Evolutionary conservation across 2,329 filamentous ascomycete genomes (phyloP), one percentile per base, ranked within the genome.

Genomic region (Colletotrichum liriopes): DNA sequence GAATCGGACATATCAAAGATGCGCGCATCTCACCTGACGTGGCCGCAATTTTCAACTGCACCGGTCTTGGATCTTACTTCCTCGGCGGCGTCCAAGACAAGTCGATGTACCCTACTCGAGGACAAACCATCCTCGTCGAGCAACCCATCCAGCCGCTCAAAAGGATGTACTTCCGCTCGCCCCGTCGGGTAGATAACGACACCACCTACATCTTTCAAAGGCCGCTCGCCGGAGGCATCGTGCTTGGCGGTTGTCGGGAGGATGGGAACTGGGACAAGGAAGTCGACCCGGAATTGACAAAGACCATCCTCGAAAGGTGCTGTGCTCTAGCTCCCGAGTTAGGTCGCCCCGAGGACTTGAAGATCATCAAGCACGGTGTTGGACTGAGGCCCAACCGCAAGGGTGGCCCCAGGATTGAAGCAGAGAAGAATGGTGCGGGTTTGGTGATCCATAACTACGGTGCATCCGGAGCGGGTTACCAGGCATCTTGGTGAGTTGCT

Each of bases 31-130:
- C 84, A 58, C 92, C 91, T 3, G 90, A 93, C 76, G 81, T 97
- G 18, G 32, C 20, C 0, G 64, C 59, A 2, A 84, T 98, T 1
- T 84, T 98, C 76, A 98, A 98, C 80, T 94, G 94, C 76, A 96
- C 95, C 0, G 96, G 95, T 0, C 85, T 98, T 9, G 88, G 92
- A 9, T 91, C 95, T 0, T 88, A 88, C 54, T 91, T 88, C 67
- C 89, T 98, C 1, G 94, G 94, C 11, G 96, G 96, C 47, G 95
- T 98, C 0, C 86, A 89, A 81, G 96, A 98, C 78, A 81, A 84
- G 71, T 89, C 87, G 5, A 88, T 98, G 75, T 87, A 91, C 65
- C 95, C 96, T 0, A 92, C 90, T 1, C 90, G 96, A 3, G 96
- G 94, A 5, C 96, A 98, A 82, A 77, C 78, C 5, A 65, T 82